Evolutionary conservation across 208 protist genomes (phyloP).

Genomic region (Crithidia thermophila): DNA sequence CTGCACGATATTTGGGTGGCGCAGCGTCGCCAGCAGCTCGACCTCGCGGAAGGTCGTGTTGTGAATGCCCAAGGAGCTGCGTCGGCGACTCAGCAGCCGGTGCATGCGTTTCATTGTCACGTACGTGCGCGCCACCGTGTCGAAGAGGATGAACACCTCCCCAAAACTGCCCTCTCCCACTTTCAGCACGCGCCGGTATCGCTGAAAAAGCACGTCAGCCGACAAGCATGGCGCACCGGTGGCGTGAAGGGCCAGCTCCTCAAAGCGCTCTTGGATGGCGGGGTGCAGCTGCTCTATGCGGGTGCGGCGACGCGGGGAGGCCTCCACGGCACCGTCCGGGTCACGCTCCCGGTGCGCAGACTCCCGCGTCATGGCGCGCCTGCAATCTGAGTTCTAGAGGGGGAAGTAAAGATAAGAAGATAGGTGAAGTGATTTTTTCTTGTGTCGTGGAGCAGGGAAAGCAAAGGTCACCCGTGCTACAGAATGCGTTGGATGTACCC

Average conservation of each 20-base stretch:
- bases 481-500: too few species aligned
- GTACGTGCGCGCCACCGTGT: conserved; percentile 63
- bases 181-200: conserved; percentile 75
- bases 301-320: conserved; percentile 10
- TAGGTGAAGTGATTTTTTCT: too few species aligned
- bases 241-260: conserved; percentile 8
- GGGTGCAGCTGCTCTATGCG: conserved; percentile 27
- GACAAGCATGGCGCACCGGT: conserved; percentile 4
- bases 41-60: conserved; percentile 82
- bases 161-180: conserved; percentile 89
- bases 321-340: background rate
- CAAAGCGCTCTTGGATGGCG: conserved; percentile 18
- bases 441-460: too few species aligned
- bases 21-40: conserved; percentile 64
- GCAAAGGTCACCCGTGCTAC: too few species aligned
- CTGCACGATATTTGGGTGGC: conserved; percentile 71
- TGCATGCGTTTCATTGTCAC: conserved; percentile 88
- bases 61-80: conserved; percentile 58
- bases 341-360: background rate
- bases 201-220: conserved; percentile 33
- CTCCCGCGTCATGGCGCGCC: background rate
- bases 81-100: conserved; percentile 55
- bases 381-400: too few species aligned
- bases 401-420: too few species aligned
- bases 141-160: conserved; percentile 86